These are phyloP conservation scores for Erucastrum elatum DNA, from an alignment of 345 rosid species.

Conservation along the genomic window DNA sequence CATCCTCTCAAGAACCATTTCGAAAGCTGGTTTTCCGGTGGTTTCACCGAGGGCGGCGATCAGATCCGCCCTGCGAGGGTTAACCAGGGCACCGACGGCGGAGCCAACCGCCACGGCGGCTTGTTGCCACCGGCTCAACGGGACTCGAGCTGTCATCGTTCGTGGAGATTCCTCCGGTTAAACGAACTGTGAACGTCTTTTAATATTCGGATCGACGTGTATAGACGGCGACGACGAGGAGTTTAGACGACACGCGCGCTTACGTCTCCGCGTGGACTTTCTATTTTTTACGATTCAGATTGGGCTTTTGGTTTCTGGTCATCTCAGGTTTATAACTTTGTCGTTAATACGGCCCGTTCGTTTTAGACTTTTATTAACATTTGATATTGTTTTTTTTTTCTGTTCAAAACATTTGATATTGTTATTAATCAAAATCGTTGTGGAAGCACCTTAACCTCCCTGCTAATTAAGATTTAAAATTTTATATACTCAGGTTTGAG, in stretches of 20 bases:
- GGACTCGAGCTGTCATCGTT: slow-evolving; percentile 41
- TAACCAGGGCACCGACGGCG: slow-evolving; percentile 65
- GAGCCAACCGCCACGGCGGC: slow-evolving; percentile 72
- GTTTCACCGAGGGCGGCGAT: slow-evolving; percentile 79
- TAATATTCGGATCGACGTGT: not conserved
- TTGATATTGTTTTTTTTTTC: too few species aligned
- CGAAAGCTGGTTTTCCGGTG: slow-evolving; percentile 70
- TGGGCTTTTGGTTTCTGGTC: not conserved
- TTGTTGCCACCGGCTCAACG: slow-evolving; percentile 66
- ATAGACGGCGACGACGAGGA: slow-evolving; percentile 1
- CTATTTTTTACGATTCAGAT: not conserved
- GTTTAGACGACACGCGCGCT: slow-evolving; percentile 12
- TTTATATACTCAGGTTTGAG: too few species aligned
- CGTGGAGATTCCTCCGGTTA: not conserved
- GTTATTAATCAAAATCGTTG: too few species aligned
- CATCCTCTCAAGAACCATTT: slow-evolving; percentile 68
- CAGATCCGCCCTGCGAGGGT: slow-evolving; percentile 73
- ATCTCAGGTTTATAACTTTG: not conserved
- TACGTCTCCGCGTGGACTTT: not conserved
- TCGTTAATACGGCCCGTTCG: not conserved
- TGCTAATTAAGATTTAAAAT: too few species aligned
- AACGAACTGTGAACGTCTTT: slow-evolving; percentile 6
- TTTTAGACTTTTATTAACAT: not conserved
- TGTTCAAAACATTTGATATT: too few species aligned
- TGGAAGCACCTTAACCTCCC: too few species aligned